phyloP scores from a whole-genome alignment of 805 yeast genomes.

The Starmerella lactis-condensi region DNA sequence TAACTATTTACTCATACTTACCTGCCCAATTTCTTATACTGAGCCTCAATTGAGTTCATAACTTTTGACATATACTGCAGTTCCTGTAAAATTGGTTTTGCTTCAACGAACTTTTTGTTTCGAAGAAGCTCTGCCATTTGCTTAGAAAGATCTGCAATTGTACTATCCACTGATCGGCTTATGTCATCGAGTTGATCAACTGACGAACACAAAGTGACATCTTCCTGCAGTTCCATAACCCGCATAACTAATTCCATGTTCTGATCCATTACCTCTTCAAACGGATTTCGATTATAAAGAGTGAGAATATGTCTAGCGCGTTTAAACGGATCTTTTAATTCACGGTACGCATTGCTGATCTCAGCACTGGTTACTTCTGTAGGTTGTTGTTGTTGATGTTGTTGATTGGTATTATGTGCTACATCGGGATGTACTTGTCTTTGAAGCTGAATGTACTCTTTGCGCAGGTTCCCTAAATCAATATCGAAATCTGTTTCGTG shows the following conservation, averaged over 20 bases:
- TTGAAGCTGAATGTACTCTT: conserved; percentile 61
- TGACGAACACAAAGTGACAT: conserved; percentile 2
- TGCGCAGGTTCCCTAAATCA: conserved; percentile 38
- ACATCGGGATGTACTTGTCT: conserved; percentile 67
- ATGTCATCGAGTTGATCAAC: neutral
- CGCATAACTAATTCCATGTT: too few species aligned
- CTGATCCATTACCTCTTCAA: conserved; percentile 28
- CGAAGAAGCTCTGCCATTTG: too few species aligned
- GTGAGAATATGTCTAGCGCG: conserved; percentile 47
- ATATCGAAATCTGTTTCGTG: conserved; percentile 48
- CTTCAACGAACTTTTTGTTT: too few species aligned
- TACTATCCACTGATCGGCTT: neutral
- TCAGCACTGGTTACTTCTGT: conserved; percentile 12
- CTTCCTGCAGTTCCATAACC: too few species aligned
- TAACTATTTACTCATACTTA: neutral
- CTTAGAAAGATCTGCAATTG: too few species aligned
- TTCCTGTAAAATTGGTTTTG: too few species aligned
- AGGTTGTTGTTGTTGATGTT: conserved; percentile 32
- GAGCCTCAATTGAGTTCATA: conserved; percentile 1
- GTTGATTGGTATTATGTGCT: conserved; percentile 21
- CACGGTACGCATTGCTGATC: conserved; percentile 61
- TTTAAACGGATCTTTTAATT: conserved; percentile 47
- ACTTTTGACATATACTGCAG: neutral
- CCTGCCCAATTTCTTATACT: neutral
- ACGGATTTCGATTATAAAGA: conserved; percentile 36